Evolutionary conservation across 768 basidiomycete genomes (phyloP).

Genomic region (Boletales sp.): DNA sequence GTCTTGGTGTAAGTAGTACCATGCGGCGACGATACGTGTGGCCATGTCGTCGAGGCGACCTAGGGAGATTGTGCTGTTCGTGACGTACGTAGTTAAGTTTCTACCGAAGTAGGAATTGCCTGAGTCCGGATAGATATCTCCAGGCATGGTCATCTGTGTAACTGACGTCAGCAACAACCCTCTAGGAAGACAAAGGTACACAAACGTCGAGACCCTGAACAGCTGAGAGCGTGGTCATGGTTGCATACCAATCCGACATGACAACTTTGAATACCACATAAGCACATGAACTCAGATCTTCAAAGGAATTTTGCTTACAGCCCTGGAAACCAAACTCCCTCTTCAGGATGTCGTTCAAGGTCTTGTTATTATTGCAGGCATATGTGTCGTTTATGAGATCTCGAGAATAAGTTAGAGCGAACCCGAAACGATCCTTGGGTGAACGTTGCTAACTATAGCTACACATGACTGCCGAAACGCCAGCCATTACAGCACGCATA

Average conservation of each 20-base stretch:
- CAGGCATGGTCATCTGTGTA: constrained; percentile 69
- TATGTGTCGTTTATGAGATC: constrained; percentile 56
- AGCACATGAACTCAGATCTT: neutral
- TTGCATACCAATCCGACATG: constrained; percentile 65
- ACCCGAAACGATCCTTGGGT: too few species aligned
- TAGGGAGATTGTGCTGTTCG: constrained; percentile 56
- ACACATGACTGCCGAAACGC: constrained; percentile 66
- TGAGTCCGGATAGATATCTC: constrained; percentile 45
- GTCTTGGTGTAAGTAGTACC: constrained; percentile 42
- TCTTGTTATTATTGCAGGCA: constrained; percentile 61
- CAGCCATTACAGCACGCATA: constrained; percentile 58
- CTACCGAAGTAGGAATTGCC: constrained; percentile 53
- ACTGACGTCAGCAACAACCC: neutral
- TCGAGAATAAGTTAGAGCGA: constrained; percentile 16
- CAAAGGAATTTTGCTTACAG: constrained; percentile 33
- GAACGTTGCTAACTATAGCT: constrained; percentile 41
- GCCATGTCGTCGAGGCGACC: constrained; percentile 69
- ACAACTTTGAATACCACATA: constrained; percentile 32
- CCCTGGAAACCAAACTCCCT: constrained; percentile 65
- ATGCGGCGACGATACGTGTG: constrained; percentile 66
- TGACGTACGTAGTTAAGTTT: constrained; percentile 55
- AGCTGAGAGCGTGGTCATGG: constrained; percentile 41
- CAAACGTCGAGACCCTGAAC: constrained; percentile 62
- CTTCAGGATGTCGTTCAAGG: constrained; percentile 58
- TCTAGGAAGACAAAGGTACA: neutral